These are phyloP conservation scores for Acanthamoeba quina DNA, from an alignment of 208 protist species.

Conservation along the genomic window DNA sequence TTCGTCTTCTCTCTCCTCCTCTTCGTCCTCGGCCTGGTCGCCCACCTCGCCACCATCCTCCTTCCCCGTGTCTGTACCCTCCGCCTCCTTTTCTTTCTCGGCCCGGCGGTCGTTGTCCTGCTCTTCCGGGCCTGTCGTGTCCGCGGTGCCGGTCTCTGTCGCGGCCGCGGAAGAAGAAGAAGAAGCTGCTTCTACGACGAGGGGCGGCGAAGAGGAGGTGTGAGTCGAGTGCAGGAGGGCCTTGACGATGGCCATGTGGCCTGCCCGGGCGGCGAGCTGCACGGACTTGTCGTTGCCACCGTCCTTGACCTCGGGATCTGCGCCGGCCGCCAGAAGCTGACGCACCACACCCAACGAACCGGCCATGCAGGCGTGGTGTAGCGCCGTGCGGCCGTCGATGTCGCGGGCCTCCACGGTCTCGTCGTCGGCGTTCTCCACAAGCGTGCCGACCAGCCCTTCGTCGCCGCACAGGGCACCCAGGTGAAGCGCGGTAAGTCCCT, in stretches of 20 bases:
- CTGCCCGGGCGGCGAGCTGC: conserved; percentile 3
- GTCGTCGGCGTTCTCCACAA: background rate
- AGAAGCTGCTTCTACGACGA: background rate
- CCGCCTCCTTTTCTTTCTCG: too few species aligned
- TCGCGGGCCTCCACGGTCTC: background rate
- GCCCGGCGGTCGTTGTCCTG: background rate
- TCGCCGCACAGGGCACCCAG: background rate
- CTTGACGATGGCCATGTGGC: conserved; percentile 2
- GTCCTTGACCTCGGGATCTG: conserved; percentile 35
- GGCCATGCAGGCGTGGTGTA: conserved; percentile 42
- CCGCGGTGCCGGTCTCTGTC: too few species aligned
- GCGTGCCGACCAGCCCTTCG: background rate
- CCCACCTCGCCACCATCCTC: background rate
- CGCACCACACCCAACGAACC: background rate
- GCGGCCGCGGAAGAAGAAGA: background rate
- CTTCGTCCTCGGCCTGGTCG: background rate
- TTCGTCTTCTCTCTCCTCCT: conserved; percentile 1
- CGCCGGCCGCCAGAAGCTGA: background rate
- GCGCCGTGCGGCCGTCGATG: background rate
- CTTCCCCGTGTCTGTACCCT: too few species aligned
- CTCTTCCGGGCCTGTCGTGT: background rate
- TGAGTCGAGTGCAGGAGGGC: conserved; percentile 9
- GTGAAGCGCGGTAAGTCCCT: conserved; percentile 19
- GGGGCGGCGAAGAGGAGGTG: background rate
- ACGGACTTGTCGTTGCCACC: background rate